Evolutionary conservation across 2,329 filamentous ascomycete species (phyloP).

Genomic region (Talaromyces sp.): DNA sequence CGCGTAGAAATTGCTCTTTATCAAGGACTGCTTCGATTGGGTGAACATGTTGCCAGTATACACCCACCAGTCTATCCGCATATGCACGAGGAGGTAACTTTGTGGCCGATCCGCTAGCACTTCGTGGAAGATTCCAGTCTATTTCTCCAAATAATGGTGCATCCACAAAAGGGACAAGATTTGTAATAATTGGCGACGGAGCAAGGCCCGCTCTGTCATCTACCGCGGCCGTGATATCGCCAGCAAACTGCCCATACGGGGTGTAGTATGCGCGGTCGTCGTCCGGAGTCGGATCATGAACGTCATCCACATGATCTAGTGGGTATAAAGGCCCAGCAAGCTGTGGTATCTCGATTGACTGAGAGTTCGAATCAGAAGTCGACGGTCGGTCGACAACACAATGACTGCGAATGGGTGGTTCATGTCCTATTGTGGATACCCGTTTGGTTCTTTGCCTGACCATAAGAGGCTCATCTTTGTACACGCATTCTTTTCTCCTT

Average conservation of each 20-base stretch:
- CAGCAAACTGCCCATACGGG: slow-evolving; percentile 24
- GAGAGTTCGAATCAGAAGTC: background rate
- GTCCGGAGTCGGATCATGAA: slow-evolving; percentile 1
- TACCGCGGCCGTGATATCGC: slow-evolving; percentile 23
- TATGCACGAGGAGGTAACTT: slow-evolving; percentile 22
- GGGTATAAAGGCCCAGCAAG: background rate
- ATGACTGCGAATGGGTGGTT: slow-evolving; percentile 1
- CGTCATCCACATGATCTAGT: background rate
- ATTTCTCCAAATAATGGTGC: slow-evolving; percentile 25
- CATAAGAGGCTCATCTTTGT: slow-evolving; percentile 11
- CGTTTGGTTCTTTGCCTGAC: background rate
- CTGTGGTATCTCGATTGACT: background rate
- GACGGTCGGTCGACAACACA: background rate
- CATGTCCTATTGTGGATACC: background rate
- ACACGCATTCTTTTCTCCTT: slow-evolving; percentile 21
- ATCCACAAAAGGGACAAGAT: slow-evolving; percentile 25
- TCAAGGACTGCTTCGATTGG: slow-evolving; percentile 23
- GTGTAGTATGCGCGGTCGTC: slow-evolving; percentile 19
- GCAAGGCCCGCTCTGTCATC: slow-evolving; percentile 21
- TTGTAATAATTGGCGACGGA: slow-evolving; percentile 8
- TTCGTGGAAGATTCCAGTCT: slow-evolving; percentile 8
- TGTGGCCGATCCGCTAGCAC: background rate
- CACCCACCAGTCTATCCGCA: slow-evolving; percentile 23
- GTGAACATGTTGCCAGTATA: slow-evolving; percentile 25
- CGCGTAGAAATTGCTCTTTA: slow-evolving; percentile 17